Evolutionary conservation across 768 basidiomycete genomes (phyloP), one percentile per base, ranked within the genome.

Genomic region (Tylopilus rubrobrunneus): DNA sequence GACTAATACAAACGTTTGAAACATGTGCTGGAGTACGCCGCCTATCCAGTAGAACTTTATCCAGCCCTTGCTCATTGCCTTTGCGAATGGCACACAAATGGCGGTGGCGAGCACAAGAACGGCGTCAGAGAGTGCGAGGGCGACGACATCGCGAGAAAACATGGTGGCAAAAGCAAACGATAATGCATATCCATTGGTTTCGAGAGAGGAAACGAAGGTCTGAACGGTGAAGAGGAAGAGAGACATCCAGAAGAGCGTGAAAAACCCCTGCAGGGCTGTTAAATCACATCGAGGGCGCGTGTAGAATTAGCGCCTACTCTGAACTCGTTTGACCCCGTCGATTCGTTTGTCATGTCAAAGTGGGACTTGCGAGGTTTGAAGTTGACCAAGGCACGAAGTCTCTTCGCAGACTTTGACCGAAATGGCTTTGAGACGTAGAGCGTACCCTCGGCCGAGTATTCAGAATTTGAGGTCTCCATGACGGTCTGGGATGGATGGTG

Each of bases 221-320:
- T 86, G 79, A 39, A 93, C 67, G 11, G 86, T 81, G 65, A 92
- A 85, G 47, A 96, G 79, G 62, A 90, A 93, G 59, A 95, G 82
- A 21, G 86, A 86, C 51, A 90, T 84, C 85, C 97, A 98, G 74
- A 98, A 98, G 47, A 98, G 79, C 4, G 89, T 83, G 71, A 93
- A 98, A 76, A 98, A 98, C 1, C 96, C 96, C 86, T 89, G 61
- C 23, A 0, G 33, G 53, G 29, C 19, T 19, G 45, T 62, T n/a
- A 61, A 41, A 48, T 17, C 42, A 28, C 12, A 44, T 47, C 27
- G 23, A 36, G n/a, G 27, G 21, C 55, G 49, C 42, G 57, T 37
- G 53, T 48, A 43, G 28, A 45, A 42, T 4, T 9, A 42, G 19
- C 7, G 43, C 57, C 2, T 67, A 87, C 87, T 56, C 94, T 81